Conservation (phyloP, 2,329 filamentous ascomycete species). For the Ceratocystiopsis brevicomis region DNA sequence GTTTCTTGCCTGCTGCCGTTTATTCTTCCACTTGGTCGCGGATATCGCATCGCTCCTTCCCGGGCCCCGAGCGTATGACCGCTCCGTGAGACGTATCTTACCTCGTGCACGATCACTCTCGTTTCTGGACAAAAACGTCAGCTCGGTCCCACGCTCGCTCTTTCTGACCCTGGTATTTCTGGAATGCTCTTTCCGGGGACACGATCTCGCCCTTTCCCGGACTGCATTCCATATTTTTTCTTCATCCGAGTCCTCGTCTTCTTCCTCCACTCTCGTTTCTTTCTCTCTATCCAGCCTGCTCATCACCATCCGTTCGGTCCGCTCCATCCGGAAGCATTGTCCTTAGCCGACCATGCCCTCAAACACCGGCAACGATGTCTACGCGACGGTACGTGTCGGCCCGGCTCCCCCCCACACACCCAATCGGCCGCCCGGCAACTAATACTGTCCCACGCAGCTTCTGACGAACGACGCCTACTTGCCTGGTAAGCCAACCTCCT, state of each 20-base stretch:
- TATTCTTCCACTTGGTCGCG: too few species aligned
- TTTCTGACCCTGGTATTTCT: not conserved
- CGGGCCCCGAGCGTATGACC: too few species aligned
- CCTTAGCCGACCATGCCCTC: constrained; percentile 18
- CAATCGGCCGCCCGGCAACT: not conserved
- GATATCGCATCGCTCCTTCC: too few species aligned
- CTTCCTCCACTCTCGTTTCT: not conserved
- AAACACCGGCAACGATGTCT: constrained; percentile 28
- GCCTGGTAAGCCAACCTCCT: constrained; percentile 40
- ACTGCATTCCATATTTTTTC: too few species aligned
- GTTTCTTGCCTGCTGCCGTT: too few species aligned
- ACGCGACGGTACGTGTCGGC: constrained; percentile 30
- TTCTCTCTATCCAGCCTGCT: not conserved
- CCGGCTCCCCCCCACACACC: too few species aligned
- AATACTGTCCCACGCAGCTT: constrained; percentile 38
- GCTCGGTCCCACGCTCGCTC: not conserved
- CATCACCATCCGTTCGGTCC: constrained; percentile 3
- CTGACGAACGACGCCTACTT: constrained; percentile 84
- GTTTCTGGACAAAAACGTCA: not conserved
- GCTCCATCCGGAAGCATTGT: constrained; percentile 2
- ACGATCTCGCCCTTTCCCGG: too few species aligned
- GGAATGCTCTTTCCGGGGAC: too few species aligned
- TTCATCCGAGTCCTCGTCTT: not conserved
- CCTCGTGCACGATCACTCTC: not conserved
- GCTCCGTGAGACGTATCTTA: too few species aligned